Evolutionary conservation across 1,284 basidiomycete genomes (phyloP).

Genomic region (Chondrostereum purpureum): DNA sequence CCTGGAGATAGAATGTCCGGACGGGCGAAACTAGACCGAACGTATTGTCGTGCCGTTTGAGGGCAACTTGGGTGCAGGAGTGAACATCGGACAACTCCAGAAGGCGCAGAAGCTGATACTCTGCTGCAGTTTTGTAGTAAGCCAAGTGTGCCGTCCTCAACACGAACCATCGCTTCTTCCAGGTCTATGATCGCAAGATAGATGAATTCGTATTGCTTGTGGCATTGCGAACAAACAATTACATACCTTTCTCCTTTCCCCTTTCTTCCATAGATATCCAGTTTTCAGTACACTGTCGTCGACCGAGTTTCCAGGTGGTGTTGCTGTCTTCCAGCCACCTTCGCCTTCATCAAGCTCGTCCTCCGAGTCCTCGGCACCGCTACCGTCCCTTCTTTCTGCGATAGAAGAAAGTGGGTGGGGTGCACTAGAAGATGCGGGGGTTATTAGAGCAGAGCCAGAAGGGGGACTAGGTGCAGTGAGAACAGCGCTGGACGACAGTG

Average conservation of each 20-base stretch:
- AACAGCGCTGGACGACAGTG: constrained; percentile 23
- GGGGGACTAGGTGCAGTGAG: constrained; percentile 4
- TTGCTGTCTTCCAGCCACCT: constrained; percentile 55
- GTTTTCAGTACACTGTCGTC: constrained; percentile 81
- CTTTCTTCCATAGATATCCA: constrained; percentile 93
- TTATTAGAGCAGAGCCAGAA: constrained; percentile 7
- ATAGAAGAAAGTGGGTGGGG: constrained; percentile 64
- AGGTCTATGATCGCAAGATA: constrained; percentile 80
- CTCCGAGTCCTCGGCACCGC: constrained; percentile 71
- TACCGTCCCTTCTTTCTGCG: constrained; percentile 61
- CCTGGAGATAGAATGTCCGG: constrained; percentile 92
- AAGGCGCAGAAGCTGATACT: constrained; percentile 88
- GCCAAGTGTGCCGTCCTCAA: constrained; percentile 86
- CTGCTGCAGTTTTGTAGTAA: constrained; percentile 94
- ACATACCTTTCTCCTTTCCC: constrained; percentile 89
- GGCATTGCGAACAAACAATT: no score
- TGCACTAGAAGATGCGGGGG: constrained; percentile 6
- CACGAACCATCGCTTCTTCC: constrained; percentile 99
- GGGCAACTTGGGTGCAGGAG: constrained; percentile 79
- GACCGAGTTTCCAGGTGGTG: constrained; percentile 37
- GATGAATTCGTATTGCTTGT: no score
- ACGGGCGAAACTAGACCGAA: constrained; percentile 91
- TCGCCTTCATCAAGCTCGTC: constrained; percentile 64
- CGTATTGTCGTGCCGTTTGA: constrained; percentile 87
- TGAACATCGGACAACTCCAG: constrained; percentile 89